A percentile compares a stretch with the other conserved stretches of the same genome.
These are phyloP conservation scores for Dichotomocladium elegans DNA, from an alignment of 371 early-diverging fungal species.

Conservation along the genomic window DNA sequence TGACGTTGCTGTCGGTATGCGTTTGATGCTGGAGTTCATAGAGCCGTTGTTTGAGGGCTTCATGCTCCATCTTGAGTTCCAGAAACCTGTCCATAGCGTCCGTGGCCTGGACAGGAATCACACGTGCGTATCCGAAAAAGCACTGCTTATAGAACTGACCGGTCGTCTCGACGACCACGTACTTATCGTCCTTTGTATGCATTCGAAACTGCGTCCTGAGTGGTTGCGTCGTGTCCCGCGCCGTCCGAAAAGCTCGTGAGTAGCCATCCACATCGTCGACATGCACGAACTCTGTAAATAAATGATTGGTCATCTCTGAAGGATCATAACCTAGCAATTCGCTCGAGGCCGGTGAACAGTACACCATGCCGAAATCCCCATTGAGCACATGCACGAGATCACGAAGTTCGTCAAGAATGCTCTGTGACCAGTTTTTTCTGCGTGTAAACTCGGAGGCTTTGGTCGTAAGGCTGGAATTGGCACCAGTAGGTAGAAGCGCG, in stretches of 20 bases:
- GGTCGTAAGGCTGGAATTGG: not conserved
- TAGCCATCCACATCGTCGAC: conserved; percentile 21
- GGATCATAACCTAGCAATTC: conserved; percentile 53
- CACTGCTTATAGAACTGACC: conserved; percentile 38
- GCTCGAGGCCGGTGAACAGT: conserved; percentile 54
- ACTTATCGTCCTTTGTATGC: conserved; percentile 46
- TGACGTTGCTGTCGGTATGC: not conserved
- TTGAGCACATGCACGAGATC: conserved; percentile 60
- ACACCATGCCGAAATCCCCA: conserved; percentile 47
- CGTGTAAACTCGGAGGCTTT: conserved; percentile 39
- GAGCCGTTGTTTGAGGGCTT: conserved; percentile 23
- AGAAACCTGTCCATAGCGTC: conserved; percentile 49
- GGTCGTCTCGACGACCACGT: conserved; percentile 43
- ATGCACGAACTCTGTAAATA: conserved; percentile 55
- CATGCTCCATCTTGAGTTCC: conserved; percentile 55
- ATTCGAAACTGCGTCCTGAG: conserved; percentile 46
- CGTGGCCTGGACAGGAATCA: conserved; percentile 45
- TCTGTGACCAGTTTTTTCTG: conserved; percentile 51
- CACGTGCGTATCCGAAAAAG: conserved; percentile 50
- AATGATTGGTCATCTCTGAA: conserved; percentile 53
- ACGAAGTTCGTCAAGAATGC: conserved; percentile 56
- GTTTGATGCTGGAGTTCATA: conserved; percentile 1
- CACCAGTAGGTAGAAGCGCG: too few species aligned
- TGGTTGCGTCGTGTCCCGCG: conserved; percentile 34
- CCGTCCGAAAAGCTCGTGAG: conserved; percentile 23